phyloP scores from a whole-genome alignment of 495 filamentous ascomycete species.

The Aeminium ludgeri region DNA sequence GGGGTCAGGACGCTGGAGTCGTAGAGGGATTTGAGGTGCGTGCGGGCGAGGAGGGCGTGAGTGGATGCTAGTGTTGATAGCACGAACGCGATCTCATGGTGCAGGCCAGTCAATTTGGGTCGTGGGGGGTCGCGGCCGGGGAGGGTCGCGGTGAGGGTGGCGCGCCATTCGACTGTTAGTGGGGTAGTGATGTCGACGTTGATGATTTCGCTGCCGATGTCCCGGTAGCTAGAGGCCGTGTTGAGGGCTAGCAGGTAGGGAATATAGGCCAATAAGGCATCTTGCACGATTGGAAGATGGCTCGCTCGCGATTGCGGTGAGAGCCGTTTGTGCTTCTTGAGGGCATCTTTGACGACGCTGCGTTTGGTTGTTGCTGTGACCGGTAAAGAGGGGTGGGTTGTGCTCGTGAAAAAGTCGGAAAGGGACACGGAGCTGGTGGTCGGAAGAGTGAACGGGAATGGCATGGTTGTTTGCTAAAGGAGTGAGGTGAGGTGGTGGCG shows the following conservation, averaged over 20 bases:
- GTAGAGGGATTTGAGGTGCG: slow-evolving; percentile 36
- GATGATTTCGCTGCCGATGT: slow-evolving; percentile 39
- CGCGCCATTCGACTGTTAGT: slow-evolving; percentile 62
- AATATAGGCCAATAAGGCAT: slow-evolving; percentile 43
- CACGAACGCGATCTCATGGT: slow-evolving; percentile 67
- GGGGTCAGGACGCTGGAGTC: slow-evolving; percentile 42
- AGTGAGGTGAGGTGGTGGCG: neutral
- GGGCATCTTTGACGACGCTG: slow-evolving; percentile 13
- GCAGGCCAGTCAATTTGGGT: slow-evolving; percentile 51
- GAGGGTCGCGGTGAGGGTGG: slow-evolving; percentile 43
- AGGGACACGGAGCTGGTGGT: slow-evolving; percentile 16
- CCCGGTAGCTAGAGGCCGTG: slow-evolving; percentile 32
- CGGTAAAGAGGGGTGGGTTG: slow-evolving; percentile 15
- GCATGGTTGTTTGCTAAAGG: slow-evolving; percentile 8
- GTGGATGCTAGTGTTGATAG: slow-evolving; percentile 61
- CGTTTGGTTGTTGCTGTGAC: slow-evolving; percentile 11
- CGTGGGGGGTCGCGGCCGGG: slow-evolving; percentile 44
- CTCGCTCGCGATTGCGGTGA: slow-evolving; percentile 1
- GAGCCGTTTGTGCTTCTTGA: slow-evolving; percentile 19
- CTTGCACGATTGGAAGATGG: slow-evolving; percentile 12
- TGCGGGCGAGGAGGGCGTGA: slow-evolving; percentile 39
- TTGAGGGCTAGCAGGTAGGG: slow-evolving; percentile 55
- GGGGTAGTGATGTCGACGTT: slow-evolving; percentile 45
- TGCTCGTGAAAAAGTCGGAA: slow-evolving; percentile 9
- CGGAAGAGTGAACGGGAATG: slow-evolving; percentile 15